These are phyloP conservation scores for Tremella yokohamensis DNA, from an alignment of 768 basidiomycete genomes.

Conservation along the genomic window DNA sequence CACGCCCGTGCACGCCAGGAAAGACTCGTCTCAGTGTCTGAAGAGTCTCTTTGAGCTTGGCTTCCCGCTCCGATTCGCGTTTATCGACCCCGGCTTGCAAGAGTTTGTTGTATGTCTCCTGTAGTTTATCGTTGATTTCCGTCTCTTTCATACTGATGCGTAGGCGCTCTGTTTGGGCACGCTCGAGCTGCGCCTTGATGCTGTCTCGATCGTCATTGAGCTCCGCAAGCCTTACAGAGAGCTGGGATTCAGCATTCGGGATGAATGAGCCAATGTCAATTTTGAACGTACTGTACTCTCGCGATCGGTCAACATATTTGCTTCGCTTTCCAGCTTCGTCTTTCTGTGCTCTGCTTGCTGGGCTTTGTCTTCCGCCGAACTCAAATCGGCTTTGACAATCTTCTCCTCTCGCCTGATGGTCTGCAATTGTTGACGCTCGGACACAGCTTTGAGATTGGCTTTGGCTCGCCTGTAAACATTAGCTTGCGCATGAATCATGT, in stretches of 20 bases:
- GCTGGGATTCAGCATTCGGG: constrained; percentile 22
- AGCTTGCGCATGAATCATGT: not conserved
- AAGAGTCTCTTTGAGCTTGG: constrained; percentile 78
- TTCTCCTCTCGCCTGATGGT: constrained; percentile 78
- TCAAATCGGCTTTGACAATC: constrained; percentile 62
- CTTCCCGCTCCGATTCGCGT: constrained; percentile 79
- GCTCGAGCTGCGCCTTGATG: constrained; percentile 74
- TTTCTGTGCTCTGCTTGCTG: constrained; percentile 63
- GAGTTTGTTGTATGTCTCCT: constrained; percentile 74
- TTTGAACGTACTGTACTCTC: constrained; percentile 26
- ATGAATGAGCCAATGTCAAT: not conserved
- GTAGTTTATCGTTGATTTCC: constrained; percentile 87
- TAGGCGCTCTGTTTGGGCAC: constrained; percentile 75
- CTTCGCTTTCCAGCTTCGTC: constrained; percentile 52
- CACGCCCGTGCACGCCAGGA: constrained; percentile 86
- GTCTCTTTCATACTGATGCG: constrained; percentile 85
- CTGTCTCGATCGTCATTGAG: constrained; percentile 63
- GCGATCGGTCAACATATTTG: constrained; percentile 32
- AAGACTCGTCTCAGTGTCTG: constrained; percentile 80
- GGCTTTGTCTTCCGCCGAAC: constrained; percentile 66
- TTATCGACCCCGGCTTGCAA: constrained; percentile 85
- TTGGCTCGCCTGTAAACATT: constrained; percentile 63
- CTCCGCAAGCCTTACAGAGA: constrained; percentile 59
- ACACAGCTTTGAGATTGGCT: constrained; percentile 73
- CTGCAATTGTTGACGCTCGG: constrained; percentile 82